These are phyloP conservation scores for Xylariaceae sp. DNA, from an alignment of 2,329 filamentous ascomycete genomes.

Conservation along the genomic window DNA sequence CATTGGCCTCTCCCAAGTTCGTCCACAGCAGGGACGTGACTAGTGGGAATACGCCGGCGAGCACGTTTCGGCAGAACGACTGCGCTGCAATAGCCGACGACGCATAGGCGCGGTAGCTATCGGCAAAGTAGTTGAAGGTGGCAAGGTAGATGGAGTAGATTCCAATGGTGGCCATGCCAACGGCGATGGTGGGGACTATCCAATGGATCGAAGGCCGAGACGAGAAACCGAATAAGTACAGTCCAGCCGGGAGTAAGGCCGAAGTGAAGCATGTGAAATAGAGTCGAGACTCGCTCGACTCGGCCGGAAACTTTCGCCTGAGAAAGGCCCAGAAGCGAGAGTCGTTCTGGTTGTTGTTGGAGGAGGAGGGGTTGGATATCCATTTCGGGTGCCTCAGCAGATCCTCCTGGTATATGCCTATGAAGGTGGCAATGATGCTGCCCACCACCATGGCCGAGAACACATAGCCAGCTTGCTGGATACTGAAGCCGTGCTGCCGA, in stretches of 20 bases:
- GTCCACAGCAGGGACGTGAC: constrained; percentile 69
- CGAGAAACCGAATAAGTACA: constrained; percentile 78
- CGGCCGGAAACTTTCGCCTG: constrained; percentile 42
- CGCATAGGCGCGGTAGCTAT: constrained; percentile 79
- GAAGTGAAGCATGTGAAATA: constrained; percentile 79
- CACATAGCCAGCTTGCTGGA: constrained; percentile 62
- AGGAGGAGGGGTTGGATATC: constrained; percentile 31
- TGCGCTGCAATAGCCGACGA: constrained; percentile 83
- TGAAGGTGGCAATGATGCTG: constrained; percentile 57
- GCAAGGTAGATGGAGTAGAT: constrained; percentile 84
- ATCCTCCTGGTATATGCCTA: constrained; percentile 70
- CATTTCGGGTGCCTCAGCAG: constrained; percentile 47
- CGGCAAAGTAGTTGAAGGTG: constrained; percentile 88
- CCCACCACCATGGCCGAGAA: constrained; percentile 70
- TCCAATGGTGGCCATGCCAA: constrained; percentile 73
- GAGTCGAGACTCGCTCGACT: constrained; percentile 68
- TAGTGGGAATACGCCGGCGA: constrained; percentile 76
- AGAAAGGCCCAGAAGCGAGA: constrained; percentile 42
- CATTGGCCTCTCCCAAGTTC: constrained; percentile 63
- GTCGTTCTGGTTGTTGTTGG: constrained; percentile 18
- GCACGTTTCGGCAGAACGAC: constrained; percentile 76
- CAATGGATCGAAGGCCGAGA: constrained; percentile 58
- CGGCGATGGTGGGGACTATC: constrained; percentile 64
- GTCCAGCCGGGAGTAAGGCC: constrained; percentile 67
- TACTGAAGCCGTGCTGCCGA: constrained; percentile 60